A percentile compares a stretch with the other conserved stretches of the same genome.
Evolutionary conservation across 1,139 yeast genomes (phyloP).

Genomic region (Yamadazyma buinensis): DNA sequence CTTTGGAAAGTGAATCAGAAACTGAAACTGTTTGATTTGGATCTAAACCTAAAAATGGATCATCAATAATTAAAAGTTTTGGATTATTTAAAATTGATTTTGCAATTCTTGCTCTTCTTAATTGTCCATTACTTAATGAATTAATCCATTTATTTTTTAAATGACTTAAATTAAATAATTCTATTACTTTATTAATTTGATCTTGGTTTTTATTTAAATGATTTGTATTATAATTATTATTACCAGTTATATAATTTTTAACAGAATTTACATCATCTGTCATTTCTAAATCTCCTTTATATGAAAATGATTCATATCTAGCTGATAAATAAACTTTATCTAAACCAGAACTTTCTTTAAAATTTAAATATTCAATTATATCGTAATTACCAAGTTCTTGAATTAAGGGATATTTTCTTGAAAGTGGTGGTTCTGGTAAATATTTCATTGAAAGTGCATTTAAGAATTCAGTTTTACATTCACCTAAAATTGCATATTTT

Average conservation of each 20-base stretch:
- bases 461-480: constrained; percentile 31
- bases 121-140: constrained; percentile 89
- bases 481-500: constrained; percentile 36
- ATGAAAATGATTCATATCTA: constrained; percentile 70
- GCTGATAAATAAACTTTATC: constrained; percentile 83
- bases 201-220: constrained; percentile 15
- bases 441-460: constrained; percentile 33
- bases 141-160: constrained; percentile 74
- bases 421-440: constrained; percentile 48
- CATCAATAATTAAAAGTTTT: constrained; percentile 69
- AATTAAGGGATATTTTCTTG: constrained; percentile 53
- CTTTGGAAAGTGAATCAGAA: constrained; percentile 35
- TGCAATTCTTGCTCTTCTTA: constrained; percentile 85
- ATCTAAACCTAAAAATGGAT: constrained; percentile 89
- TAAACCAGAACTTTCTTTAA: constrained; percentile 50
- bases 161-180: constrained; percentile 52
- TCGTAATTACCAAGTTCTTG: constrained; percentile 24
- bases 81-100: constrained; percentile 66
- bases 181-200: constrained; percentile 37
- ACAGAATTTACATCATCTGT: constrained; percentile 76
- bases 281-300: constrained; percentile 52
- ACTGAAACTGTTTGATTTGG: constrained; percentile 65
- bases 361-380: constrained; percentile 47
- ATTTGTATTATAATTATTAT: constrained; percentile 44
- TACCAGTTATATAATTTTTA: constrained; percentile 51